These are phyloP conservation scores for Ambrosia artemisiifolia DNA, from an alignment of 129 eudicot species.

Conservation along the genomic window DNA sequence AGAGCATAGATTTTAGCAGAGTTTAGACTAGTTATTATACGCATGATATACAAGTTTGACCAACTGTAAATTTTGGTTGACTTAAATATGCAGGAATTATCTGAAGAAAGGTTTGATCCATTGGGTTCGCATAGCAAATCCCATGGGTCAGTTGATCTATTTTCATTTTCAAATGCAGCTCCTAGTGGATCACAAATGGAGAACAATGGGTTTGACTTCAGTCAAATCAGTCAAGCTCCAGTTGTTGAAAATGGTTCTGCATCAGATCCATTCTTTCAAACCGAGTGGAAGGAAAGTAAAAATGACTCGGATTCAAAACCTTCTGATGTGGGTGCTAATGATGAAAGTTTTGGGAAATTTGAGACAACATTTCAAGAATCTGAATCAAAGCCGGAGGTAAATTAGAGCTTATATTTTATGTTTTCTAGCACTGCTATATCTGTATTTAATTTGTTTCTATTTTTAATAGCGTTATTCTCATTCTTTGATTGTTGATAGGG, in stretches of 20 bases:
- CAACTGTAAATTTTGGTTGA: slow-evolving; percentile 3
- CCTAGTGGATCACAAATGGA: slow-evolving; percentile 29
- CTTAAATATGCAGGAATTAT: slow-evolving; percentile 32
- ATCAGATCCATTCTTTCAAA: slow-evolving; percentile 28
- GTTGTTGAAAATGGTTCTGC: slow-evolving; percentile 30
- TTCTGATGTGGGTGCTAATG: slow-evolving; percentile 38
- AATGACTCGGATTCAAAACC: slow-evolving; percentile 30
- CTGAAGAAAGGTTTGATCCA: slow-evolving; percentile 24
- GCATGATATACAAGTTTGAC: slow-evolving; percentile 17
- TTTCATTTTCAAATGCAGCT: slow-evolving; percentile 37
- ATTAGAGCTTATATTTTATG: not conserved
- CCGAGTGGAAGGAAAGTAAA: slow-evolving; percentile 29
- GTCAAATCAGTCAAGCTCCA: slow-evolving; percentile 32
- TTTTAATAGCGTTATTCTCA: slow-evolving; percentile 1
- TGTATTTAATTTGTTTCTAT: not conserved
- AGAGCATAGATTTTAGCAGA: not conserved
- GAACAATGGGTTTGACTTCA: slow-evolving; percentile 34
- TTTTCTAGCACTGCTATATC: not conserved
- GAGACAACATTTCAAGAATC: slow-evolving; percentile 41
- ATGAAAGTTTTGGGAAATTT: slow-evolving; percentile 60
- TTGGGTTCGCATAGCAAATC: slow-evolving; percentile 30
- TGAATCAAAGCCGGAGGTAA: slow-evolving; percentile 44
- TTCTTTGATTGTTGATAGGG: slow-evolving; percentile 41
- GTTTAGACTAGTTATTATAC: not conserved
- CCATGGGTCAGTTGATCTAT: slow-evolving; percentile 39